These are phyloP conservation scores for Lolium multiflorum DNA, from an alignment of 176 grass and related monocot genomes.

Conservation along the genomic window DNA sequence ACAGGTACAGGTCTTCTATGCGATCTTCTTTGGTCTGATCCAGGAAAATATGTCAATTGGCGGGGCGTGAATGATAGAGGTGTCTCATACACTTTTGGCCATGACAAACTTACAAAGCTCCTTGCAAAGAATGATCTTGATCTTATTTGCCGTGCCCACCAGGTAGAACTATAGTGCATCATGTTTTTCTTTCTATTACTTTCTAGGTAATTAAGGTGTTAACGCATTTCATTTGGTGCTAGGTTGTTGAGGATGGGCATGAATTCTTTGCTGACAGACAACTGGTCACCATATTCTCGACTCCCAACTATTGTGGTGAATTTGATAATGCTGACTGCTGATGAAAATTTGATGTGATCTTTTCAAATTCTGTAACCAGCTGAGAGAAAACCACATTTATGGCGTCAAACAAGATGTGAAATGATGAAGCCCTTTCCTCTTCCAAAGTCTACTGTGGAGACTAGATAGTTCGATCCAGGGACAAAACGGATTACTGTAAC, in stretches of 20 bases:
- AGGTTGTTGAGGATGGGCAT: conserved; percentile 98
- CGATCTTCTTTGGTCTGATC: too few relatives aligned
- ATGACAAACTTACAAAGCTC: too few relatives aligned
- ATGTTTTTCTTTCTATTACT: too few relatives aligned
- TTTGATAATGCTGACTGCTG: conserved; percentile 97
- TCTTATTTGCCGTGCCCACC: conserved; percentile 58
- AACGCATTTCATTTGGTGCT: conserved; percentile 37
- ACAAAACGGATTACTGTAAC: background rate
- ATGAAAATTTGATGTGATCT: conserved; percentile 94
- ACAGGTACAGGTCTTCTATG: too few relatives aligned
- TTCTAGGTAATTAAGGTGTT: conserved; percentile 27
- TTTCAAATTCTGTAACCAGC: conserved; percentile 97
- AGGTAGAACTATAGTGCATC: too few relatives aligned
- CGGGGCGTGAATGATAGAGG: background rate
- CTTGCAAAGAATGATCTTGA: too few relatives aligned
- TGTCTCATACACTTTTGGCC: too few relatives aligned
- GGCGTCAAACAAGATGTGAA: conserved; percentile 81
- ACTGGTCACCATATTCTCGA: conserved; percentile 90
- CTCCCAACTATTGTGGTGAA: conserved; percentile 93
- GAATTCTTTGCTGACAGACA: conserved; percentile 95
- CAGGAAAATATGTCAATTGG: too few relatives aligned
- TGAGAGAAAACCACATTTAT: conserved; percentile 82
- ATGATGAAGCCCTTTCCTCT: conserved; percentile 37
- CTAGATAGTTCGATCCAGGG: background rate
- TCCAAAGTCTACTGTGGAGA: conserved; percentile 7